A percentile compares a stretch with the other conserved stretches of the same genome.
These are phyloP conservation scores for Tuber magnatum DNA, from an alignment of 495 filamentous ascomycete species.

Conservation along the genomic window DNA sequence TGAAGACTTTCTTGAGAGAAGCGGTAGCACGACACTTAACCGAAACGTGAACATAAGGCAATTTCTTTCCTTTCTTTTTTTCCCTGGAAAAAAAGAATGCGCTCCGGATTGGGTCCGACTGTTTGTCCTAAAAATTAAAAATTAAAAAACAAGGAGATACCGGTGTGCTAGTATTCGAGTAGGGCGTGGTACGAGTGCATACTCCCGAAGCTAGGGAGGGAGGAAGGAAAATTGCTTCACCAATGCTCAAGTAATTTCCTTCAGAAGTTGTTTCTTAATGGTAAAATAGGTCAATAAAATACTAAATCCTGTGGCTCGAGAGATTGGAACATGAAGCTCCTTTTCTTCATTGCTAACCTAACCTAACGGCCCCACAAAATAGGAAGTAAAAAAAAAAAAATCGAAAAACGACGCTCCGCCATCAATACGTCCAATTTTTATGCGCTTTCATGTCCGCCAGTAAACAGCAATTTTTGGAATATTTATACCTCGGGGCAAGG, in stretches of 20 bases:
- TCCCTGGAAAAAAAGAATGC: no score
- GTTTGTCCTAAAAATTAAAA: no score
- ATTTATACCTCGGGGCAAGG: not conserved
- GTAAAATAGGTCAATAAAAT: not conserved
- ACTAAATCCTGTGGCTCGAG: not conserved
- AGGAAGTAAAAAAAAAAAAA: not conserved
- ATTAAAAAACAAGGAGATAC: no score
- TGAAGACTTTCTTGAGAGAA: no score
- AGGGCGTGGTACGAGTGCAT: no score
- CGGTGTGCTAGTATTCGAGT: no score
- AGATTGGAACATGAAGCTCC: not conserved
- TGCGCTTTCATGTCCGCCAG: not conserved
- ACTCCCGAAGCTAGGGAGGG: no score
- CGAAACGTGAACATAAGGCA: no score
- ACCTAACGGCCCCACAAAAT: not conserved
- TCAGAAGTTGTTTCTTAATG: not conserved
- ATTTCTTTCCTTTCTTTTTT: no score
- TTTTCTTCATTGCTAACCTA: not conserved
- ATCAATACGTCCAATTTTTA: not conserved
- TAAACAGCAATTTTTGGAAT: conserved; percentile 7
- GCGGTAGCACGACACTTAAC: no score
- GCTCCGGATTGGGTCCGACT: no score
- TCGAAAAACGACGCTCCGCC: not conserved
- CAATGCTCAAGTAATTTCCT: not conserved
- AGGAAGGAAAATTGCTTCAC: not conserved